Evolutionary conservation across 805 yeast genomes (phyloP).

Genomic region (Millerozyma miso): DNA sequence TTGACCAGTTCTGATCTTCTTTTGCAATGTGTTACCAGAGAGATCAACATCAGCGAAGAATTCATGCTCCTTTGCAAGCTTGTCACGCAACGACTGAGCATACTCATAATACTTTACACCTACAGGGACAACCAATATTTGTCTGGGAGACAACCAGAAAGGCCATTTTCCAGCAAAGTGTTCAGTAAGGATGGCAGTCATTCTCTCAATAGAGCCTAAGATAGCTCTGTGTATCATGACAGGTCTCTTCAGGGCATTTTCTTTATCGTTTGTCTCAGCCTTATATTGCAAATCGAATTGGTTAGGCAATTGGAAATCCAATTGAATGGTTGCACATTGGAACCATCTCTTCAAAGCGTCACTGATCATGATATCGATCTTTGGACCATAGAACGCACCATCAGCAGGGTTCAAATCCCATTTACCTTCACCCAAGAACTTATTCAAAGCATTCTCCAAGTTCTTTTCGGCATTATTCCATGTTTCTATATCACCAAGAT

Average conservation of each 20-base stretch:
- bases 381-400: conserved; percentile 95
- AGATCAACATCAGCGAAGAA: conserved; percentile 92
- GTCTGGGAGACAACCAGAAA: conserved; percentile 99
- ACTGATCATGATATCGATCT: conserved; percentile 92
- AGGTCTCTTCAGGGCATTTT: conserved; percentile 69
- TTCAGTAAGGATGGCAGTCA: conserved; percentile 97
- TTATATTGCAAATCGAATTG: conserved; percentile 90
- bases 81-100: conserved; percentile 75
- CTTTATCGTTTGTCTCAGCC: conserved; percentile 54
- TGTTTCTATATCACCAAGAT: conserved; percentile 87
- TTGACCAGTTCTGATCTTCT: conserved; percentile 98
- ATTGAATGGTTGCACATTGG: conserved; percentile 98
- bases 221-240: conserved; percentile 99
- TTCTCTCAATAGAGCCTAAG: conserved; percentile 96
- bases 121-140: conserved; percentile 92
- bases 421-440: conserved; percentile 69
- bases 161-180: conserved; percentile 99
- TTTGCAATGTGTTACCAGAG: conserved; percentile 93
- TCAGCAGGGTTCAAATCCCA: conserved; percentile 98
- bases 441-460: conserved; percentile 75
- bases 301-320: conserved; percentile 96
- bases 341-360: conserved; percentile 96
- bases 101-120: conserved; percentile 90
- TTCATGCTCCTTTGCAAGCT: conserved; percentile 59
- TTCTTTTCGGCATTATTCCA: conserved; percentile 91